A percentile compares a stretch with the other conserved stretches of the same genome.
Evolutionary conservation across 1,139 yeast species (phyloP).

Genomic region (Yamadazyma friedrichii): DNA sequence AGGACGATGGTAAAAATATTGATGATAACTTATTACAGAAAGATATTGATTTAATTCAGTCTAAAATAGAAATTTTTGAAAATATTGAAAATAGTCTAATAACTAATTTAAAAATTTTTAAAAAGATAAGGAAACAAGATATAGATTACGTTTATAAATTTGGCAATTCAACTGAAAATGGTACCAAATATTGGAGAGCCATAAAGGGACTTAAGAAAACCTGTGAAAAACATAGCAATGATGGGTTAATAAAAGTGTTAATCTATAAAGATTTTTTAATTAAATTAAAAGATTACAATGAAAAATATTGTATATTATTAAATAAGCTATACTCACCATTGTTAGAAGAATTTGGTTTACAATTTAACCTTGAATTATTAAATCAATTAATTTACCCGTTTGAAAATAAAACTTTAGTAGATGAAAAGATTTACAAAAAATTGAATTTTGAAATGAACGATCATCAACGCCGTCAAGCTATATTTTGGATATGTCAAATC

Average conservation of each 20-base stretch:
- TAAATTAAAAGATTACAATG: constrained; percentile 19
- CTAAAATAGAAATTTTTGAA: constrained; percentile 3
- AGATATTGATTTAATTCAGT: constrained; percentile 9
- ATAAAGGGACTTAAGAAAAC: constrained; percentile 21
- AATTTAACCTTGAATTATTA: constrained; percentile 16
- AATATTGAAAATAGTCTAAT: constrained; percentile 8
- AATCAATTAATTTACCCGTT: constrained; percentile 10
- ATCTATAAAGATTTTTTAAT: constrained; percentile 28
- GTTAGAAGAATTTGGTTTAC: constrained; percentile 28
- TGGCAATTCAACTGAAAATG: constrained; percentile 39
- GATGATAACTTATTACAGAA: constrained; percentile 20
- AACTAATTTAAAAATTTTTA: constrained; percentile 27
- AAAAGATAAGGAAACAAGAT: constrained; percentile 46
- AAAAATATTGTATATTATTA: constrained; percentile 28
- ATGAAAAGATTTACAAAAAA: constrained; percentile 6
- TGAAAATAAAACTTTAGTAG: background rate
- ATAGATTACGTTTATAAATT: constrained; percentile 33
- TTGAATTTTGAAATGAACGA: constrained; percentile 9
- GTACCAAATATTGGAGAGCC: constrained; percentile 40
- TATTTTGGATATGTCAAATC: constrained; percentile 11
- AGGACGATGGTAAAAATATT: constrained; percentile 13
- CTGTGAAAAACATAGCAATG: constrained; percentile 6
- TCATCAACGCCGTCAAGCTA: constrained; percentile 7
- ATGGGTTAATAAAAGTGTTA: constrained; percentile 17
- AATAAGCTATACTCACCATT: constrained; percentile 33